Evolutionary conservation across 148 eudicot genomes (phyloP).

Genomic region (Cornus suecica): DNA sequence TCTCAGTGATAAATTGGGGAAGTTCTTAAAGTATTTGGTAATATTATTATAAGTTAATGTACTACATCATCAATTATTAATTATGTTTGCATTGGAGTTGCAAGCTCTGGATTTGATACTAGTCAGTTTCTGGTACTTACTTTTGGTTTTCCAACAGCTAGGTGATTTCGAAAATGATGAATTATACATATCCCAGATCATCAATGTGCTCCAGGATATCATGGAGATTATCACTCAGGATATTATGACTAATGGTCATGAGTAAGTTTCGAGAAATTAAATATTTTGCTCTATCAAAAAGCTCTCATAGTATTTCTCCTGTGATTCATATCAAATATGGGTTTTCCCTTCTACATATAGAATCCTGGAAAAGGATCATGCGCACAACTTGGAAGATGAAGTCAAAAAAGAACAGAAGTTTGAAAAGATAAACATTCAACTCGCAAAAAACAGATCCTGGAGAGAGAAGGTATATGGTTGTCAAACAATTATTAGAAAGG

Average conservation of each 20-base stretch:
- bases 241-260: conserved; percentile 63
- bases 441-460: conserved; percentile 55
- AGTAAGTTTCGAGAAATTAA: conserved; percentile 37
- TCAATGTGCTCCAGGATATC: conserved; percentile 89
- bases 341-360: conserved; percentile 33
- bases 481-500: neutral
- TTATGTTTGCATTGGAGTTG: neutral
- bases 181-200: conserved; percentile 60
- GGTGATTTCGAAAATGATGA: conserved; percentile 51
- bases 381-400: conserved; percentile 23
- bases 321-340: neutral
- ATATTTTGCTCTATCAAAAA: neutral
- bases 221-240: conserved; percentile 84
- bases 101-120: neutral
- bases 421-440: conserved; percentile 60
- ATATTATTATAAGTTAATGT: conserved; percentile 13
- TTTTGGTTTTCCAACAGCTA: conserved; percentile 40
- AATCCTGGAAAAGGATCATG: conserved; percentile 40
- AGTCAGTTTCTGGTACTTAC: neutral
- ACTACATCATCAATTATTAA: neutral
- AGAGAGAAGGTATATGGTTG: conserved; percentile 63
- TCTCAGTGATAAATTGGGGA: conserved; percentile 85
- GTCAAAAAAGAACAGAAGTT: conserved; percentile 63
- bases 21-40: conserved; percentile 77
- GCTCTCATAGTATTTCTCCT: neutral